Base-by-base conservation (phyloP, 106 monocot genomes). In the Dendrobium nobile region DNA sequence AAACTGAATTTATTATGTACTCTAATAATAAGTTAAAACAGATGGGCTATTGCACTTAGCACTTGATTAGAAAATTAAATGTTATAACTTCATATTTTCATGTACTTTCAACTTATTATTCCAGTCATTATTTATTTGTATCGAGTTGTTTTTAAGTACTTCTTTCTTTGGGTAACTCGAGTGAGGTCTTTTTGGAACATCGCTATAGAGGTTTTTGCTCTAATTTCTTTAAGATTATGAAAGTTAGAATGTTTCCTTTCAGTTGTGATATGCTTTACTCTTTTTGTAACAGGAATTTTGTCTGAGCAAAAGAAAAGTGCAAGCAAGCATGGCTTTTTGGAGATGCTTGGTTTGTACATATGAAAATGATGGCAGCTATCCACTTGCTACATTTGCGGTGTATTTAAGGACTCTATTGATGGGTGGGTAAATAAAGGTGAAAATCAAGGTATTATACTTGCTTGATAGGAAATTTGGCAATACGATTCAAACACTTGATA, bases 341-440 rank as follows among this genome's bases (percentile, higher is more conserved):
- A 54, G 54, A 47, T 92, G 91, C 75, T 85, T 85, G 5, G 82
- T 92, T 11, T 92, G 91, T 74, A 92, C 87, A 20, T 87, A 84
- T 77, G 82, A 87, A 7, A 92, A 92, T 80, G 82, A 87, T 67
- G 85, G 85, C 1, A 80, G 41, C 58, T 85, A 78, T 77, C 80
- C 4, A 87, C 75, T 48, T 92, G 91, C 75, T 87, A 92, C 33
- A 84, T 85, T 4, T 92, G 91, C 74, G 89, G 89, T 47, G 90
- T 91, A 65, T 55, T 90, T 42, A 82, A 80, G 27, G 87, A 83
- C 75, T 81, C 80, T 26, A 77, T 55, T 77, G 45, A 54, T n/a
- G 84, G 55, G 6, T 17, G 41, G 64, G 67, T 64, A 70, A 84
- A 73, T 72, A 47, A 75, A 79, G 77, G 15, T 70, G 83, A 79